These are phyloP conservation scores for Fusarium pininemorale DNA, from an alignment of 2,329 filamentous ascomycete genomes.

Conservation along the genomic window DNA sequence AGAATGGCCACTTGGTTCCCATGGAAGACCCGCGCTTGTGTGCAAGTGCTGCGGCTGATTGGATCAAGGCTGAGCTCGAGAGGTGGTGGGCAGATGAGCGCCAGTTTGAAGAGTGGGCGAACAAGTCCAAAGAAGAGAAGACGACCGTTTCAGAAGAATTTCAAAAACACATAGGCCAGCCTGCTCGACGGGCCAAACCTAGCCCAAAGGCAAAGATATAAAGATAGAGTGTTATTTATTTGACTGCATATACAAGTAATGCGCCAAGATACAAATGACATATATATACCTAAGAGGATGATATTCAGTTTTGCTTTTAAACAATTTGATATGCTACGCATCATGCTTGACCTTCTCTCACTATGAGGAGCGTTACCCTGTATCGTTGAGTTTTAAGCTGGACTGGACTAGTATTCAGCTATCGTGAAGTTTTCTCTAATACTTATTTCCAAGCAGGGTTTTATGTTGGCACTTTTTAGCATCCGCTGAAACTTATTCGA, in stretches of 20 bases:
- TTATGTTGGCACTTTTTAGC: not conserved
- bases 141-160: conserved; percentile 61
- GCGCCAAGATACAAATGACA: not conserved
- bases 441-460: not conserved
- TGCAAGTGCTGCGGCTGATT: conserved; percentile 67
- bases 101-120: conserved; percentile 65
- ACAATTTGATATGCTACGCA: no score
- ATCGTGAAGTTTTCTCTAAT: not conserved
- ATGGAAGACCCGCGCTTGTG: conserved; percentile 79
- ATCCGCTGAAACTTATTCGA: not conserved
- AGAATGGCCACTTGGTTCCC: conserved; percentile 80
- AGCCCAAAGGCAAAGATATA: conserved; percentile 47
- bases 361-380: not conserved
- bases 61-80: conserved; percentile 65
- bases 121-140: conserved; percentile 62
- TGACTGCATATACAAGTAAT: not conserved
- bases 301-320: no score
- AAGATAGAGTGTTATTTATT: not conserved
- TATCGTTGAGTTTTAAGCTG: no score
- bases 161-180: conserved; percentile 59
- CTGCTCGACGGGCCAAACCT: conserved; percentile 20
- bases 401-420: no score
- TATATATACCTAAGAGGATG: not conserved
- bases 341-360: not conserved
- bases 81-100: conserved; percentile 66